Evolutionary conservation across 768 basidiomycete species (phyloP), one percentile per base, ranked within the genome.

Genomic region (Amanita jacksonii): DNA sequence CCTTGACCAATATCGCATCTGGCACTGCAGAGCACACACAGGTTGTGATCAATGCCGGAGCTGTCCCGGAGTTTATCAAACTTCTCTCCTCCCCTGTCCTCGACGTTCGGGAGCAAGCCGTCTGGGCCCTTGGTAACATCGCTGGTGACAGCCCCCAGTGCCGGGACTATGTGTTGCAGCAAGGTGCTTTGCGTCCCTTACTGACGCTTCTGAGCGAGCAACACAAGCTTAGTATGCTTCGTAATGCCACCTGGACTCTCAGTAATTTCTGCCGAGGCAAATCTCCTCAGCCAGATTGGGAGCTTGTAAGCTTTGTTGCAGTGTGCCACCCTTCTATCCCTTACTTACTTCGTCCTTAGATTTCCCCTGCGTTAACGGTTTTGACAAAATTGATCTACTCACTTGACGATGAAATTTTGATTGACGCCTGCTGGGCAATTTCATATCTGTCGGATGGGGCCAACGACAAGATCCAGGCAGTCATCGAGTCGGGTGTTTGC

Each of bases 401-500:
- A 23, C 76, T 98, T 56, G 96, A 99, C 60, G 96, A 98, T 57
- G 96, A 99, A 66, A 97, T 97, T 53, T 69, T 99, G 56, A 99
- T 99, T 57, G 96, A 99, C 62, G 96, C 96, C 10, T 99, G 96
- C 73, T 99, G 96, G 96, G 96, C 96, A 20, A 94, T 99, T 62
- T 97, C 93, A 31, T 99, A 99, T 66, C 82, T 99, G 30, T 98
- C 94, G 1, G 96, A 99, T 61, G 96, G 96, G 38, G 87, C 92
- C 25, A 96, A 96, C 58, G 96, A 99, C 70, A 99, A 99, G 72
- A 99, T 99, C 47, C 96, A 99, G 63, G 96, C 96, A 24, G 96
- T 99, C 46, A 98, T 99, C 55, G 94, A 98, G 66, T 89, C 88
- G 15, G 96, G 94, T 23, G 94, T 99, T 38, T 96, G 93, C 68